A percentile compares a stretch with the other conserved stretches of the same genome.
Evolutionary conservation across 345 rosid genomes (phyloP).

Genomic region (Ailanthus altissimus): DNA sequence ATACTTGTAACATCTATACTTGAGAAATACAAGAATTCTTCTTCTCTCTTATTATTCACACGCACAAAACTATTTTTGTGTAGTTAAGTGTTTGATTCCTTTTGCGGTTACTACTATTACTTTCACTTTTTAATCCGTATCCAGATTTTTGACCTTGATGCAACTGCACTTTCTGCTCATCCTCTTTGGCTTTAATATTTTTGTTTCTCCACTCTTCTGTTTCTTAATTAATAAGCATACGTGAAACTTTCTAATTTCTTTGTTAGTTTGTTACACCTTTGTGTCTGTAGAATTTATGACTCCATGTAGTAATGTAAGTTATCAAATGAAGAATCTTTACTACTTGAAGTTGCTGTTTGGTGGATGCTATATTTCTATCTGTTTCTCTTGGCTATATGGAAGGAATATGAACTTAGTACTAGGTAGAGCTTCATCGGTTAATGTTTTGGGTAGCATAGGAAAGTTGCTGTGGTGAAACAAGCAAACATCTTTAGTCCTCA

Average conservation of each 20-base stretch:
- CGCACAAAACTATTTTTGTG: neutral
- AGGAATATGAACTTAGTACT: constrained; percentile 9
- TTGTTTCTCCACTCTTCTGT: neutral
- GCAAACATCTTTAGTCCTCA: neutral
- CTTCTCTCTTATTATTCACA: no score
- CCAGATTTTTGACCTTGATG: neutral
- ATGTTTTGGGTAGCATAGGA: constrained; percentile 6
- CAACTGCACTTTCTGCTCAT: neutral
- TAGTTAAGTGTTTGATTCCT: neutral
- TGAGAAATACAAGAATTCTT: no score
- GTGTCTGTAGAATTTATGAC: neutral
- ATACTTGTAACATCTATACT: no score
- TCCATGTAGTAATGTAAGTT: no score
- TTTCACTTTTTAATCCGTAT: neutral
- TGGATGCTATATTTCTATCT: neutral
- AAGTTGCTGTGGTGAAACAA: constrained; percentile 4
- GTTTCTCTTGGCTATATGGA: neutral
- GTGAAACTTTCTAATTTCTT: neutral
- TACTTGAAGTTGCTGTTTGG: neutral
- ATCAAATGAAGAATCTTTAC: neutral
- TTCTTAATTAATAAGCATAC: neutral
- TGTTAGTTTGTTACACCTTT: neutral
- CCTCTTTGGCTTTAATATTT: neutral
- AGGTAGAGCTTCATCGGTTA: neutral
- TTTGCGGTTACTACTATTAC: neutral